These are phyloP conservation scores for Collybia mongolica DNA, from an alignment of 768 basidiomycete species.

Conservation along the genomic window DNA sequence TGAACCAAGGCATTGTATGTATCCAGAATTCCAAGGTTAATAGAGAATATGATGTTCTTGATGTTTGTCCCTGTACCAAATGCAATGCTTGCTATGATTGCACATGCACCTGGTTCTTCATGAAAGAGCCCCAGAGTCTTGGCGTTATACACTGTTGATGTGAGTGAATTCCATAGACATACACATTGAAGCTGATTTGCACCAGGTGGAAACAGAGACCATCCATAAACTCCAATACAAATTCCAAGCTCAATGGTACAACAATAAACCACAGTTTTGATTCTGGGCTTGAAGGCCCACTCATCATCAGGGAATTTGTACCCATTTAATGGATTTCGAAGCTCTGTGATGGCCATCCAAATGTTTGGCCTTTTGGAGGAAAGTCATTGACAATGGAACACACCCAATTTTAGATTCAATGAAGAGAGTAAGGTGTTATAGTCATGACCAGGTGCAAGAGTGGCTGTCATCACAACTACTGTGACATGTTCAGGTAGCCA, in stretches of 20 bases:
- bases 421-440: background rate
- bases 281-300: conserved; percentile 3
- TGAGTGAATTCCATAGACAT: conserved; percentile 6
- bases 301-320: conserved; percentile 1
- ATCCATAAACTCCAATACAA: conserved; percentile 5
- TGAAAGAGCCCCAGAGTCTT: conserved; percentile 2
- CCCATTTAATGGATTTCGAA: background rate
- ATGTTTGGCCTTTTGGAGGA: conserved; percentile 7
- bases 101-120: background rate
- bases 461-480: conserved; percentile 10
- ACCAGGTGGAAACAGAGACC: conserved; percentile 1
- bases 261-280: conserved; percentile 7
- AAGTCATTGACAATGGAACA: conserved; percentile 4
- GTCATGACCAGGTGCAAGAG: conserved; percentile 1
- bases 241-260: conserved; percentile 1
- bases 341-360: background rate
- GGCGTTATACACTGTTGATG: conserved; percentile 6
- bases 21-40: conserved; percentile 8
- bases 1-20: conserved; percentile 5
- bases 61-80: conserved; percentile 12
- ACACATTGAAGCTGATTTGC: background rate
- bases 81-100: conserved; percentile 8
- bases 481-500: conserved; percentile 15
- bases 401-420: background rate
- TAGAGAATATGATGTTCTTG: conserved; percentile 5